Evolutionary conservation across 106 monocot genomes (phyloP).

Genomic region (Platanthera guangdongensis): DNA sequence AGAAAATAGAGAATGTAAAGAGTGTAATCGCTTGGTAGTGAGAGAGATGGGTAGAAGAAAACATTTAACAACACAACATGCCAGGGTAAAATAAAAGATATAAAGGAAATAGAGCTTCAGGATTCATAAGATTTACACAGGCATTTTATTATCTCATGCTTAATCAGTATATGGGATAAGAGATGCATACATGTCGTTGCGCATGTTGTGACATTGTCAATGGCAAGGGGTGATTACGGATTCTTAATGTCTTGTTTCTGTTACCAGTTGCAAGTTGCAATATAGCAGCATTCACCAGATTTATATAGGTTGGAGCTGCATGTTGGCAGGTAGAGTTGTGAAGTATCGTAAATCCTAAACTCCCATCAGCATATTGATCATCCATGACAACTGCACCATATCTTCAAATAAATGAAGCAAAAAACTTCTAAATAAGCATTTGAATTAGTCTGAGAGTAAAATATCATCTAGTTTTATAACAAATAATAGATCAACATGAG

Average conservation of each 20-base stretch:
- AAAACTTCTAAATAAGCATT: not conserved
- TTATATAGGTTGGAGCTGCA: conserved; percentile 84
- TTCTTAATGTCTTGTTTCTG: conserved; percentile 62
- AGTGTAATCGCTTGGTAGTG: too few relatives aligned
- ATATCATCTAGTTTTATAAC: not conserved
- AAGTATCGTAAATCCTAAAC: conserved; percentile 74
- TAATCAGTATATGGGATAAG: not conserved
- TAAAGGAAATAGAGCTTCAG: not conserved
- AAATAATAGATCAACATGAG: not conserved
- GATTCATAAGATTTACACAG: not conserved
- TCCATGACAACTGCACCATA: conserved; percentile 94
- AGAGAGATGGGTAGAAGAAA: not conserved
- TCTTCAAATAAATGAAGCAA: conserved; percentile 29
- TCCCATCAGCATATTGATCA: conserved; percentile 57
- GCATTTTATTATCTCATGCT: not conserved
- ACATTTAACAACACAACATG: not conserved
- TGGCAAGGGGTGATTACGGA: conserved; percentile 86
- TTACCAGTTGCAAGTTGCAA: conserved; percentile 57
- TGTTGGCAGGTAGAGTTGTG: conserved; percentile 91
- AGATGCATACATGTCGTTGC: conserved; percentile 65
- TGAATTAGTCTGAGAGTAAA: not conserved
- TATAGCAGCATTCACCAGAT: conserved; percentile 81
- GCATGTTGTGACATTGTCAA: conserved; percentile 63
- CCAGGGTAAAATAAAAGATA: not conserved
- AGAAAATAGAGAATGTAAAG: too few relatives aligned